Conservation (phyloP, 192 early-diverging fungal genomes). For the Spizellomyces sp. region DNA sequence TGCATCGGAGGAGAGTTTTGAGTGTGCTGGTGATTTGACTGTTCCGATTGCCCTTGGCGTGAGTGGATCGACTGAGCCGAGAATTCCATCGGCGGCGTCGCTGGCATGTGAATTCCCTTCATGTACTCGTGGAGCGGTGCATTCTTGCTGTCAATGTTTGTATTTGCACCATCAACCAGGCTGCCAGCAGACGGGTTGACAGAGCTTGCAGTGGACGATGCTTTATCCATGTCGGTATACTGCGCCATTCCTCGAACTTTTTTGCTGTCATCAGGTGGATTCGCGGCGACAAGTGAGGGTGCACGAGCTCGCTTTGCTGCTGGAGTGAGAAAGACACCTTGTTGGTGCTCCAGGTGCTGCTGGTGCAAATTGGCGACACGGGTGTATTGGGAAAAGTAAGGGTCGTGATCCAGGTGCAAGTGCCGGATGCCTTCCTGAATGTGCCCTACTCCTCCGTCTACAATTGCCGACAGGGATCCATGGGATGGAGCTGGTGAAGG, state of each 20-base stretch:
- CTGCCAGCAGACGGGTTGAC: too few species aligned
- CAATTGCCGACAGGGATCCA: not conserved
- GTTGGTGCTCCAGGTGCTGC: not conserved
- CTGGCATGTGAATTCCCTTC: not conserved
- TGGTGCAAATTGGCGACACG: not conserved
- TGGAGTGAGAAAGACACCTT: not conserved
- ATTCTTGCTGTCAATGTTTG: too few species aligned
- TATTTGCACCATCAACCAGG: too few species aligned
- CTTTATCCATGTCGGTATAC: too few species aligned
- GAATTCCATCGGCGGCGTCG: not conserved
- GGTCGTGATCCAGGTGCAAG: slow-evolving; percentile 2
- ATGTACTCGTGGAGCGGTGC: too few species aligned
- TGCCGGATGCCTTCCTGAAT: slow-evolving; percentile 28
- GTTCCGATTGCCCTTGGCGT: not conserved
- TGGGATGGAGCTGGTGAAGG: slow-evolving; percentile 19
- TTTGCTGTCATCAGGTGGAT: slow-evolving; percentile 21
- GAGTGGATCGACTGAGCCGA: not conserved
- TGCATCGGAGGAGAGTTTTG: not conserved
- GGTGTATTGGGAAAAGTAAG: not conserved
- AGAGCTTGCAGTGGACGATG: too few species aligned
- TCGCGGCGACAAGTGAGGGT: slow-evolving; percentile 16
- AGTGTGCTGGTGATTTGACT: not conserved
- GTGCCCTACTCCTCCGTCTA: not conserved
- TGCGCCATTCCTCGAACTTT: not conserved
- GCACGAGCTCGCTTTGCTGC: slow-evolving; percentile 15